Conservation (phyloP, 192 early-diverging fungal species). For the Oehlia diaphana region DNA sequence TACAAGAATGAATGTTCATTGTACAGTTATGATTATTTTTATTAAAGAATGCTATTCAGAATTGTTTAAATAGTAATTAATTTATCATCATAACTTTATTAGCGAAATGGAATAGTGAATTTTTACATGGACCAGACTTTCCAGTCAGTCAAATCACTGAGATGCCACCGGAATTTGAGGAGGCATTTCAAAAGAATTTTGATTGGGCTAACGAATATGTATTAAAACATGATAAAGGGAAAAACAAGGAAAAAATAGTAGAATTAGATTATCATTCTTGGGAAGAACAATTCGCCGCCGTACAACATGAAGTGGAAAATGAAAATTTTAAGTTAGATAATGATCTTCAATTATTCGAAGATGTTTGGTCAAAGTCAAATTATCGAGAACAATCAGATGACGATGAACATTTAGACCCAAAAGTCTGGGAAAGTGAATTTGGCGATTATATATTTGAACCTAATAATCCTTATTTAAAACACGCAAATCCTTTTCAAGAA, state of each 20-base stretch:
- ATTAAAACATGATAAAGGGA: slow-evolving; percentile 61
- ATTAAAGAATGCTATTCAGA: background rate
- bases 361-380: slow-evolving; percentile 51
- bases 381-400: slow-evolving; percentile 32
- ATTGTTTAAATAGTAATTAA: background rate
- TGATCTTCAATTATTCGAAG: slow-evolving; percentile 42
- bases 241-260: slow-evolving; percentile 38
- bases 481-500: slow-evolving; percentile 61
- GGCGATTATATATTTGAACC: slow-evolving; percentile 83
- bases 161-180: slow-evolving; percentile 56
- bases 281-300: slow-evolving; percentile 61
- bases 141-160: slow-evolving; percentile 34
- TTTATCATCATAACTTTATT: background rate
- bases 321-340: slow-evolving; percentile 46
- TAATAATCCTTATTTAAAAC: slow-evolving; percentile 70
- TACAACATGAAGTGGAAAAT: slow-evolving; percentile 43
- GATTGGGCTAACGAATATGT: slow-evolving; percentile 81
- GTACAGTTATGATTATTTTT: slow-evolving; percentile 10
- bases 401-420: slow-evolving; percentile 32
- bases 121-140: slow-evolving; percentile 47
- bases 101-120: slow-evolving; percentile 53
- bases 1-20: slow-evolving; percentile 28
- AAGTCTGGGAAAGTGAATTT: slow-evolving; percentile 55
- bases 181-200: slow-evolving; percentile 59
- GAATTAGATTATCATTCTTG: slow-evolving; percentile 51